phyloP scores from a whole-genome alignment of 495 filamentous ascomycete species.

The Penicillium parvum region DNA sequence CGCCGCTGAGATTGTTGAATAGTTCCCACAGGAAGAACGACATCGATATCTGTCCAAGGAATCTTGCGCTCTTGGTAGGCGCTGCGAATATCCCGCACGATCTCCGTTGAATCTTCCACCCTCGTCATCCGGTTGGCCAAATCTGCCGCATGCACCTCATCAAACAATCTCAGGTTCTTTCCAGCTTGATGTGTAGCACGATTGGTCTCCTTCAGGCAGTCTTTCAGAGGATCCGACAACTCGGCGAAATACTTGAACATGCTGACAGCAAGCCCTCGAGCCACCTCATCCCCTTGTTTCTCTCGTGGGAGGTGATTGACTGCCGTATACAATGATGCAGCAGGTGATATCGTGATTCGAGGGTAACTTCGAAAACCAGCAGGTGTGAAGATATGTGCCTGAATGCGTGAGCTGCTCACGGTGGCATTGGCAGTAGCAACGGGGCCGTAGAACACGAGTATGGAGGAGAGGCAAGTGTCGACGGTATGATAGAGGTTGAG shows the following conservation, averaged over 20 bases:
- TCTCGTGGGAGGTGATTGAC: conserved; percentile 90
- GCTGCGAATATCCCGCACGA: conserved; percentile 63
- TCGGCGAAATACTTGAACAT: conserved; percentile 91
- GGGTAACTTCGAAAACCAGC: conserved; percentile 85
- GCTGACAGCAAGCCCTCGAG: conserved; percentile 83
- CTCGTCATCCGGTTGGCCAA: conserved; percentile 76
- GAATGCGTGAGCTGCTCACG: conserved; percentile 82
- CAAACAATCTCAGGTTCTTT: conserved; percentile 63
- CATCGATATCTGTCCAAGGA: conserved; percentile 81
- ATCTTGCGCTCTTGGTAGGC: conserved; percentile 74
- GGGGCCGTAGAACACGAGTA: conserved; percentile 81
- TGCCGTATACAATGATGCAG: conserved; percentile 88
- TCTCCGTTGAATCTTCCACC: conserved; percentile 67
- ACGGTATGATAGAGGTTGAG: conserved; percentile 77
- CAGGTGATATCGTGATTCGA: conserved; percentile 86
- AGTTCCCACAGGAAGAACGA: conserved; percentile 72
- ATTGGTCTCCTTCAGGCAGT: conserved; percentile 38
- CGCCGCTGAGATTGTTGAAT: conserved; percentile 47
- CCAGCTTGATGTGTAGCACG: conserved; percentile 29
- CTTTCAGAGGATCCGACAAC: conserved; percentile 71
- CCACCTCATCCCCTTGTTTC: conserved; percentile 88
- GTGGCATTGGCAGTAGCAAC: conserved; percentile 80
- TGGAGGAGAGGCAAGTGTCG: conserved; percentile 69
- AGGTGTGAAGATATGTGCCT: conserved; percentile 83
- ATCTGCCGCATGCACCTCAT: conserved; percentile 89